Evolutionary conservation across 2,329 filamentous ascomycete species (phyloP).

Genomic region (Fusarium sublunatum): DNA sequence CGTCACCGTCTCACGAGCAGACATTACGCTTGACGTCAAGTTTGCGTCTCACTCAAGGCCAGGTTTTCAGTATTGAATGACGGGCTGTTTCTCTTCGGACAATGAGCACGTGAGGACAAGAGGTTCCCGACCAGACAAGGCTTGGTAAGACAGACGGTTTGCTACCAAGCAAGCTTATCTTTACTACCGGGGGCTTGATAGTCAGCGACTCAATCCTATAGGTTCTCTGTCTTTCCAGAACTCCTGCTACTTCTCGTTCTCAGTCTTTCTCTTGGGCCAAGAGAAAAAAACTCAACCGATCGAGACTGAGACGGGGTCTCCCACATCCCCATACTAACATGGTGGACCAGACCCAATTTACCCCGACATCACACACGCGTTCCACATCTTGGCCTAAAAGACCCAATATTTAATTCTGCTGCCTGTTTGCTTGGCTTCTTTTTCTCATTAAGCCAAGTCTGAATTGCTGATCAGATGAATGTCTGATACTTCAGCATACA

Average conservation of each 20-base stretch:
- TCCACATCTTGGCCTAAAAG: slow-evolving; percentile 13
- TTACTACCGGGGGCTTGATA: background rate
- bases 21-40: slow-evolving; percentile 34
- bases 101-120: background rate
- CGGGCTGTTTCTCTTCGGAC: background rate
- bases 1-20: slow-evolving; percentile 31
- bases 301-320: background rate
- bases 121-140: too few relatives aligned
- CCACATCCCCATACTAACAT: background rate
- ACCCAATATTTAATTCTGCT: slow-evolving; percentile 36
- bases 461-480: slow-evolving; percentile 4
- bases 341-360: slow-evolving; percentile 19
- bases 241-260: too few relatives aligned
- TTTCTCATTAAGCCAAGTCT: slow-evolving; percentile 7
- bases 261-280: too few relatives aligned
- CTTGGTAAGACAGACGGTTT: background rate
- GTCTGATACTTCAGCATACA: background rate
- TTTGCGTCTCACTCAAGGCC: background rate
- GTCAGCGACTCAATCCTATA: too few relatives aligned
- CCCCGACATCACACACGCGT: background rate
- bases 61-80: slow-evolving; percentile 2
- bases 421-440: slow-evolving; percentile 22
- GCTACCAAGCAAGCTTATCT: slow-evolving; percentile 2
- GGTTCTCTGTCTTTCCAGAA: too few relatives aligned
- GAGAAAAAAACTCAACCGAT: slow-evolving; percentile 1